Evolutionary conservation across 805 yeast species (phyloP).

Genomic region (Metschnikowia similis): DNA sequence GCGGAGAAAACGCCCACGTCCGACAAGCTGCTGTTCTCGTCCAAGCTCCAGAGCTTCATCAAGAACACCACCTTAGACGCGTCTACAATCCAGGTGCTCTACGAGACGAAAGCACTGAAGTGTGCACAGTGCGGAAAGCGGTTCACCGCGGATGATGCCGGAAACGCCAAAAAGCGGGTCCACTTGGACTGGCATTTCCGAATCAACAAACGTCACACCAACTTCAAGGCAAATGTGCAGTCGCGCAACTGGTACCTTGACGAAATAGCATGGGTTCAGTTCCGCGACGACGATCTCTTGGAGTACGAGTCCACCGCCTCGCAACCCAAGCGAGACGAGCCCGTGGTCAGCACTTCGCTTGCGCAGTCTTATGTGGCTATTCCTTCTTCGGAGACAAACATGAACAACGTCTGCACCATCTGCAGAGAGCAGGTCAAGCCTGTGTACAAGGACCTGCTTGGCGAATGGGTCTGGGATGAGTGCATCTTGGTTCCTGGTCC

Average conservation of each 20-base stretch:
- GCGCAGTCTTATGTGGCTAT: conserved; percentile 48
- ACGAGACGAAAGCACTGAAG: conserved; percentile 64
- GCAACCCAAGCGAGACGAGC: conserved; percentile 6
- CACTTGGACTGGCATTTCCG: conserved; percentile 98
- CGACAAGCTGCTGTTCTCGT: not conserved
- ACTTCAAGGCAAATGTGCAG: conserved; percentile 43
- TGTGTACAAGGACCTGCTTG: conserved; percentile 39
- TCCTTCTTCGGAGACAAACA: conserved; percentile 56
- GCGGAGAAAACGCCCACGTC: not conserved
- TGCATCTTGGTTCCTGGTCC: conserved; percentile 39
- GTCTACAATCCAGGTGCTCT: conserved; percentile 38
- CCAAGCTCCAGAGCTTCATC: conserved; percentile 34
- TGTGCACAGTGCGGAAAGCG: conserved; percentile 90
- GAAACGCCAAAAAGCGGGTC: conserved; percentile 47
- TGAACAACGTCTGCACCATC: conserved; percentile 39
- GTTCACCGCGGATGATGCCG: conserved; percentile 58
- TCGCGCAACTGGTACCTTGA: conserved; percentile 80
- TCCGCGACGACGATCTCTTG: conserved; percentile 57
- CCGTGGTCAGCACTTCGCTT: not conserved
- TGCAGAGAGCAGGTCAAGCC: conserved; percentile 43
- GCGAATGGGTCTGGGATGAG: conserved; percentile 44
- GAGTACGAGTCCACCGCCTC: conserved; percentile 23
- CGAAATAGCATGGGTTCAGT: conserved; percentile 66
- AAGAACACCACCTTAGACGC: conserved; percentile 31
- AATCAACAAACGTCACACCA: conserved; percentile 65